Conservation (phyloP, 495 filamentous ascomycete species). For the Bathelium albidoporum region DNA sequence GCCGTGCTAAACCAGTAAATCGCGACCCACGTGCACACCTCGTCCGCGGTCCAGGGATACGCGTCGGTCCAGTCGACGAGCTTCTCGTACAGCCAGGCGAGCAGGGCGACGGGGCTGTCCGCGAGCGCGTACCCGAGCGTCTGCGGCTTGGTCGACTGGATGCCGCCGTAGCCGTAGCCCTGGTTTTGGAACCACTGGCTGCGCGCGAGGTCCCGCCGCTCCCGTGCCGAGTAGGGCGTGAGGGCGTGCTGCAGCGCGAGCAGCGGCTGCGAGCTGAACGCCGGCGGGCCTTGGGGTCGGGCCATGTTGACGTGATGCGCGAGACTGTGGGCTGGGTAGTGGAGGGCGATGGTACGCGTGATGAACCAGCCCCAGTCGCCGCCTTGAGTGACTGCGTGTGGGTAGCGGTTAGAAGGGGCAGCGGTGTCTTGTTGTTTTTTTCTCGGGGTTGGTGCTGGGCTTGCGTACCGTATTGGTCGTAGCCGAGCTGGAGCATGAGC, state of each 20-base stretch:
- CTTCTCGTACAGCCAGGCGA: conserved; percentile 64
- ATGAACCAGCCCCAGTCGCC: conserved; percentile 62
- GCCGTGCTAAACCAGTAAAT: conserved; percentile 52
- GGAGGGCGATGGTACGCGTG: conserved; percentile 44
- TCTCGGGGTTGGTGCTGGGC: too few relatives aligned
- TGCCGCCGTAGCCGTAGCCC: conserved; percentile 45
- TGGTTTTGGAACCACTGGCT: conserved; percentile 40
- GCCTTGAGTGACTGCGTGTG: conserved; percentile 43
- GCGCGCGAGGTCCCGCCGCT: conserved; percentile 27
- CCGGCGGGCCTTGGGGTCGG: conserved; percentile 28
- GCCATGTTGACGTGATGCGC: conserved; percentile 59
- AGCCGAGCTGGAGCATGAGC: conserved; percentile 59
- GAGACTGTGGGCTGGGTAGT: conserved; percentile 46
- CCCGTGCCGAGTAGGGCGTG: conserved; percentile 26
- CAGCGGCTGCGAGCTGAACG: conserved; percentile 31
- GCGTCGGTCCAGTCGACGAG: conserved; percentile 56
- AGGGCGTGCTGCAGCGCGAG: conserved; percentile 36
- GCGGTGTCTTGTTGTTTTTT: too few relatives aligned
- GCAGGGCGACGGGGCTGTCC: conserved; percentile 50
- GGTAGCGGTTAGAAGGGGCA: background rate
- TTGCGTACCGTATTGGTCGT: conserved; percentile 47
- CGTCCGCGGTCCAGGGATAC: conserved; percentile 59
- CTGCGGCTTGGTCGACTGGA: conserved; percentile 53
- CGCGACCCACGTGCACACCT: conserved; percentile 55
- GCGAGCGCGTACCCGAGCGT: conserved; percentile 48